phyloP scores from a whole-genome alignment of 129 eudicot species.

The Arctium lappa region DNA sequence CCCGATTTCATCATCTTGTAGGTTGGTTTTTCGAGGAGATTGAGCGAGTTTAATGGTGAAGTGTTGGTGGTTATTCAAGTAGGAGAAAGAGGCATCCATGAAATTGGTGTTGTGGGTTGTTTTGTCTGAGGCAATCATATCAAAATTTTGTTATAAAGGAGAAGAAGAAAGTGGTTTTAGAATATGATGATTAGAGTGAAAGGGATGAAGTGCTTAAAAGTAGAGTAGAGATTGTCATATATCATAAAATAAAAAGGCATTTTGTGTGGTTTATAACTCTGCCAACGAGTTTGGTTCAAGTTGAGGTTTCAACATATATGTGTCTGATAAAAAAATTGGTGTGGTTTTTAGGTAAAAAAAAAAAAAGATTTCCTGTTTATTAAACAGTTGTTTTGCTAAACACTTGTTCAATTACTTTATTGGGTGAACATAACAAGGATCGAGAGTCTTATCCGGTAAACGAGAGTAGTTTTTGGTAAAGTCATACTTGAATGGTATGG shows the following conservation, averaged over 20 bases:
- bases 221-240: background rate
- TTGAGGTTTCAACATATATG: background rate
- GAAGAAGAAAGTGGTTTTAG: slow-evolving; percentile 5
- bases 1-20: slow-evolving; percentile 64
- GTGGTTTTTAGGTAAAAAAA: no score
- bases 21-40: slow-evolving; percentile 26
- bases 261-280: background rate
- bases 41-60: slow-evolving; percentile 26
- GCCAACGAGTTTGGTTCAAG: background rate
- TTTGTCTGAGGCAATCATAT: slow-evolving; percentile 10
- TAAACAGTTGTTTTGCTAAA: no score
- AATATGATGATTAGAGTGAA: background rate
- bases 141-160: background rate
- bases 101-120: slow-evolving; percentile 15
- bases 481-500: no score
- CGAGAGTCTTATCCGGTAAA: no score
- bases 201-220: slow-evolving; percentile 15
- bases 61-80: slow-evolving; percentile 25
- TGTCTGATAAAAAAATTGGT: background rate
- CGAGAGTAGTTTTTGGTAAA: no score
- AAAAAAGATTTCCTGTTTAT: no score
- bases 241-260: background rate
- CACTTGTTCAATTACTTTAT: no score
- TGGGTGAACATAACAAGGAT: no score
- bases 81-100: slow-evolving; percentile 53